Evolutionary conservation across 768 basidiomycete genomes (phyloP), one percentile per base, ranked within the genome.

Genomic region (Candolleomyces eurysporus): DNA sequence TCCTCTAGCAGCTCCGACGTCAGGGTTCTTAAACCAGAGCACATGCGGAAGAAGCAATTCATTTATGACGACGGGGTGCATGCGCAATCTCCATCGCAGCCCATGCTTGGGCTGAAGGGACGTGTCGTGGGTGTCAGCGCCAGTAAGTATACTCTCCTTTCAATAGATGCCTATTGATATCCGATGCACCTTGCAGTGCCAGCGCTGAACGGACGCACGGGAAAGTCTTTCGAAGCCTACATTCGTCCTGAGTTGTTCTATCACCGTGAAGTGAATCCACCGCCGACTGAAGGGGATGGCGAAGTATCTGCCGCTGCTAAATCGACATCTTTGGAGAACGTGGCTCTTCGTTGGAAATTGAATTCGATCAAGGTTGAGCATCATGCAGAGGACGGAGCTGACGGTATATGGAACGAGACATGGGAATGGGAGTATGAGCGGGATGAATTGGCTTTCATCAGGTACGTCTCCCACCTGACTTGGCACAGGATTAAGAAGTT

Each of bases 401-500:
- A 82, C 64, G 70, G 76, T 31, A 56, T 80, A 60, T 82, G 77
- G 78, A 74, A 79, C 31, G 73, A 78, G 54, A 61, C 65, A 3
- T 79, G 82, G 58, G 76, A 82, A 61, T 88, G 82, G 81, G 75
- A 78, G 52, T 82, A 79, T 52, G 77, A 79, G 16, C 63, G 62
- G 32, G 86, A 86, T 49, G 80, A 83, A 13, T 65, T 87, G 36
- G 77, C 81, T 4, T 86, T 87, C 64, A 42, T 87, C 43, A 75
- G 81, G 84, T 83, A 54, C 31, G 78, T 66, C 16, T 8, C 36
- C 9, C 26, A 4, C 26, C 26, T n/a, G n/a, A n/a, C n/a, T n/a
- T n/a, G n/a, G n/a, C n/a, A n/a, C n/a, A n/a, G n/a, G n/a, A n/a
- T n/a, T n/a, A n/a, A n/a, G n/a, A n/a, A n/a, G n/a, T n/a, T n/a